Conservation (phyloP, 2,329 filamentous ascomycete species). For the Fusarium sp. region DNA sequence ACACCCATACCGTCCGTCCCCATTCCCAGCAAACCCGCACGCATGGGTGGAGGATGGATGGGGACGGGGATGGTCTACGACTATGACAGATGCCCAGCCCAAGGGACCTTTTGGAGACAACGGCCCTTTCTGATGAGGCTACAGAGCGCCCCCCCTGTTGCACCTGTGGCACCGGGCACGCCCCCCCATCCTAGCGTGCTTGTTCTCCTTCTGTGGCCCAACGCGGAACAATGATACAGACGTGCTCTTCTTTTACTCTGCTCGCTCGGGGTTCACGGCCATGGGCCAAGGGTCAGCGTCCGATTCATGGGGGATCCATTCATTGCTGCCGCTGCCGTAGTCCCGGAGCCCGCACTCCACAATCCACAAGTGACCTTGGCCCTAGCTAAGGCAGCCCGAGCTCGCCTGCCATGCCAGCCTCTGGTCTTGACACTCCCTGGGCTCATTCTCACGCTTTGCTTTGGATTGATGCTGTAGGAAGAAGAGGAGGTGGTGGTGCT, state of each 20-base stretch:
- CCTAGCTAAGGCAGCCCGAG: conserved; percentile 20
- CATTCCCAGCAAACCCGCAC: conserved; percentile 16
- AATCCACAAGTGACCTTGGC: conserved; percentile 33
- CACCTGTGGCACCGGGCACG: conserved; percentile 35
- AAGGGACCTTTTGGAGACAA: conserved; percentile 37
- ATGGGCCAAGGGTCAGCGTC: conserved; percentile 19
- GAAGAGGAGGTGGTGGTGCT: conserved; percentile 20
- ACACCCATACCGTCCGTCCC: conserved; percentile 7
- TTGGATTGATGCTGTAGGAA: conserved; percentile 3
- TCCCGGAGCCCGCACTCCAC: conserved; percentile 40
- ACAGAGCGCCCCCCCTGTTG: conserved; percentile 25
- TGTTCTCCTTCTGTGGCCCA: conserved; percentile 24
- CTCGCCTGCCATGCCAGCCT: conserved; percentile 14
- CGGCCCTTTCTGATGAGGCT: conserved; percentile 38
- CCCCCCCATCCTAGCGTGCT: conserved; percentile 39
- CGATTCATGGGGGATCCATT: conserved; percentile 37
- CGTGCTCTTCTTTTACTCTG: conserved; percentile 8
- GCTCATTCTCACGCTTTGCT: conserved; percentile 30
- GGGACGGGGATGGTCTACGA: conserved; percentile 12
- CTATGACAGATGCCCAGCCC: conserved; percentile 39
- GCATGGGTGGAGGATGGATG: conserved; percentile 7
- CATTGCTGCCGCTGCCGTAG: conserved; percentile 40
- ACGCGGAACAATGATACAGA: conserved; percentile 32
- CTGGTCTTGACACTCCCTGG: conserved; percentile 27
- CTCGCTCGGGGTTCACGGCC: conserved; percentile 39